phyloP scores from a whole-genome alignment of 768 basidiomycete genomes.

The Pleurotus platypus region DNA sequence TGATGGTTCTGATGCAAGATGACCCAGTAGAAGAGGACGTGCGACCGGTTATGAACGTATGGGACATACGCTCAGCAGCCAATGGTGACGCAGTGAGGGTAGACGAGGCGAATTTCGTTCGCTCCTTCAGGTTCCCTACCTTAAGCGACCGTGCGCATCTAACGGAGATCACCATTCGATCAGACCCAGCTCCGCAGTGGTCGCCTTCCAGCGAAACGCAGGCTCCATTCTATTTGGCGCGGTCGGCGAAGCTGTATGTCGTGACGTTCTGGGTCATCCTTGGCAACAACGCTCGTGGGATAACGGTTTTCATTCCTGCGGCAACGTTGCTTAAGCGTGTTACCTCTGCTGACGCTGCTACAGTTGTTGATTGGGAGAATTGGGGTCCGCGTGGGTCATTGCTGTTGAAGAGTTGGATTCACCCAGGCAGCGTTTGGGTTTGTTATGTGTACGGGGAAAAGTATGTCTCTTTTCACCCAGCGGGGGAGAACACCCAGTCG shows the following conservation, averaged over 20 bases:
- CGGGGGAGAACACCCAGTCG: constrained; percentile 9
- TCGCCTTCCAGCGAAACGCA: constrained; percentile 24
- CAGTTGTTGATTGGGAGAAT: constrained; percentile 37
- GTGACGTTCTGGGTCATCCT: constrained; percentile 38
- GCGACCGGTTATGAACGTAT: not conserved
- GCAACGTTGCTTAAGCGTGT: constrained; percentile 25
- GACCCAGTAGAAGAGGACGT: constrained; percentile 29
- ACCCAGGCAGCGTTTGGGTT: constrained; percentile 46
- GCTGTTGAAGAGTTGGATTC: constrained; percentile 27
- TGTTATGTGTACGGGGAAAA: constrained; percentile 54
- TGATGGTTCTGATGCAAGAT: constrained; percentile 26
- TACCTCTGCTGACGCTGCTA: constrained; percentile 14
- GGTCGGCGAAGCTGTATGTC: constrained; percentile 40
- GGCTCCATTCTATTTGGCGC: constrained; percentile 46
- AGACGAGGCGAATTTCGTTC: constrained; percentile 25
- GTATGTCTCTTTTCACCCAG: constrained; percentile 26
- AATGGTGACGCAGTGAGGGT: constrained; percentile 22
- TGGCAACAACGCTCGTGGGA: constrained; percentile 19
- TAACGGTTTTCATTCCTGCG: constrained; percentile 42
- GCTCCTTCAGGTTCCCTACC: constrained; percentile 40
- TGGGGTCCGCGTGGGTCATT: constrained; percentile 53
- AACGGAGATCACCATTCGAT: constrained; percentile 40
- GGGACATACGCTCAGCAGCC: constrained; percentile 4
- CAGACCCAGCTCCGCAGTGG: constrained; percentile 52
- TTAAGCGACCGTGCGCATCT: constrained; percentile 23